These are phyloP conservation scores for Russula dissimulans DNA, from an alignment of 768 basidiomycete genomes.

Conservation along the genomic window DNA sequence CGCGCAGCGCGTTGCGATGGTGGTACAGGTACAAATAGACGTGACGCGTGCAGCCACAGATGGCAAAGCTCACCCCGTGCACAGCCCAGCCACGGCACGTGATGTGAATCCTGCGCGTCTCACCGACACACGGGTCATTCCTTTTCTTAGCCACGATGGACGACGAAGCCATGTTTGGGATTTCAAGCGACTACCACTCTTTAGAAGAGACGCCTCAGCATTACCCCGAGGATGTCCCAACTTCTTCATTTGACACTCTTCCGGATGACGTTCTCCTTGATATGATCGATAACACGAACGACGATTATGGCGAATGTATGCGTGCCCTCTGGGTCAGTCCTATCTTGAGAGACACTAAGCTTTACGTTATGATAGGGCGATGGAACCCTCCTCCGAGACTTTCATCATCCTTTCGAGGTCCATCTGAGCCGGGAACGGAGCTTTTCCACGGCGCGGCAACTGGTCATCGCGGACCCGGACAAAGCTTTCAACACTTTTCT, in stretches of 20 bases:
- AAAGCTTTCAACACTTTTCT: background rate
- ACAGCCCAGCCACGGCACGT: background rate
- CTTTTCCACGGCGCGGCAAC: background rate
- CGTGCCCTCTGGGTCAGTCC: background rate
- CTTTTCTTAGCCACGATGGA: constrained; percentile 1
- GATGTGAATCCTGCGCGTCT: constrained; percentile 14
- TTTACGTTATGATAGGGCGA: background rate
- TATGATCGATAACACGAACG: background rate
- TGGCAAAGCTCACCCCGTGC: background rate
- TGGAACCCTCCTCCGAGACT: background rate
- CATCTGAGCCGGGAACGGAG: background rate
- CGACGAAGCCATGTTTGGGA: constrained; percentile 4
- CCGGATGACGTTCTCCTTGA: background rate
- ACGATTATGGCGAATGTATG: constrained; percentile 8
- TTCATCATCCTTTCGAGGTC: background rate
- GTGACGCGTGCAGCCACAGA: background rate
- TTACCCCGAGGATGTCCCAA: background rate
- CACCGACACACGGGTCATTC: background rate
- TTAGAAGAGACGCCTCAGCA: background rate
- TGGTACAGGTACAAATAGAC: background rate
- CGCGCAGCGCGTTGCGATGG: background rate
- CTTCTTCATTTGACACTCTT: background rate
- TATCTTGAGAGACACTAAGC: background rate
- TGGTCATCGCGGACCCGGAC: background rate
- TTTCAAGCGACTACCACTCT: background rate